These are phyloP conservation scores for Salix exigua DNA, from an alignment of 345 rosid genomes.

Conservation along the genomic window DNA sequence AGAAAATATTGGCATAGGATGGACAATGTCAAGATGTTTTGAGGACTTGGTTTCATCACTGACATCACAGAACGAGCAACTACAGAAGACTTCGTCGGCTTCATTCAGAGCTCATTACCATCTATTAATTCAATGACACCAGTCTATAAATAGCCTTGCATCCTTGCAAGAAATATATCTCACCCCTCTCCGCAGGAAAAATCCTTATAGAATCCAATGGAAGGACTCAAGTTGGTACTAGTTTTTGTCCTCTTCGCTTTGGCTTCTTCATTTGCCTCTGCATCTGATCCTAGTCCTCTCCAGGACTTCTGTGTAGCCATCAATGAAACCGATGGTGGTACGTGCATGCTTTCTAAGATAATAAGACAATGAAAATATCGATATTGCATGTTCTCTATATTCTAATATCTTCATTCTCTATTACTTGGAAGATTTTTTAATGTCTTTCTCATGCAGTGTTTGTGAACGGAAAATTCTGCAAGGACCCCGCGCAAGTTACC, in stretches of 20 bases:
- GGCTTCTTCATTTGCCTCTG: not conserved
- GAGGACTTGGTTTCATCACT: not conserved
- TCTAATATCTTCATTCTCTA: not conserved
- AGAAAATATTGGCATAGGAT: no score
- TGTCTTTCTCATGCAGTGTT: not conserved
- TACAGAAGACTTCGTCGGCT: not conserved
- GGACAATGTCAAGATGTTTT: no score
- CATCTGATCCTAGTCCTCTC: slow-evolving; percentile 10
- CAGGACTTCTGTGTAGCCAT: slow-evolving; percentile 16
- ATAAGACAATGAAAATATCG: not conserved
- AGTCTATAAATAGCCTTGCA: not conserved
- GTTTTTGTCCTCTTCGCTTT: not conserved
- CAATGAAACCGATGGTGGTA: not conserved
- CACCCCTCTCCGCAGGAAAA: not conserved
- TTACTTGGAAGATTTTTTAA: not conserved
- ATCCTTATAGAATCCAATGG: not conserved
- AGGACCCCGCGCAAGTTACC: not conserved
- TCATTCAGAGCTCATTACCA: not conserved
- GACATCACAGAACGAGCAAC: not conserved
- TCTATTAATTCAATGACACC: not conserved
- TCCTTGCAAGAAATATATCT: not conserved
- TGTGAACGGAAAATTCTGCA: slow-evolving; percentile 10
- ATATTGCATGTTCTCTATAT: not conserved
- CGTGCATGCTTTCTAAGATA: no score
- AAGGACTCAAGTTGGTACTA: not conserved